Conservation (phyloP, 345 rosid genomes). For the Ricinus communis region DNA sequence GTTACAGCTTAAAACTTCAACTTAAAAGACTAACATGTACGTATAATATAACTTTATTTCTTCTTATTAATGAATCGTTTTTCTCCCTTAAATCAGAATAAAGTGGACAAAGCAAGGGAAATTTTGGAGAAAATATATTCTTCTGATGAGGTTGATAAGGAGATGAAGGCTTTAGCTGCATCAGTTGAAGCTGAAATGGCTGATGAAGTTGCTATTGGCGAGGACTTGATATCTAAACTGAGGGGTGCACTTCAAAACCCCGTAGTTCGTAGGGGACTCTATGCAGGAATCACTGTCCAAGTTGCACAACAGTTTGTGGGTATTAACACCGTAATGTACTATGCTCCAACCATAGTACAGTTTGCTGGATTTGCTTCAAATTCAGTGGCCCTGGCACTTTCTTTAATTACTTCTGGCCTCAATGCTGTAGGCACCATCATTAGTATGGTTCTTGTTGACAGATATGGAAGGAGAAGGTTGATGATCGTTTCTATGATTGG, state of each 20-base stretch:
- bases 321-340: conserved; percentile 94
- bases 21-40: background rate
- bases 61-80: background rate
- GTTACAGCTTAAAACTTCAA: too few relatives aligned
- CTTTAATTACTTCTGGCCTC: conserved; percentile 80
- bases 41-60: too few relatives aligned
- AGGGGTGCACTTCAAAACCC: conserved; percentile 57
- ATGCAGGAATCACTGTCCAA: conserved; percentile 84
- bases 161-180: conserved; percentile 47
- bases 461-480: conserved; percentile 75
- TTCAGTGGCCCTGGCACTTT: conserved; percentile 72
- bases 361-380: conserved; percentile 92
- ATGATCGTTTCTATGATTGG: conserved; percentile 84
- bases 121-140: conserved; percentile 68
- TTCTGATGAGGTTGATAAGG: conserved; percentile 56
- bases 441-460: conserved; percentile 77
- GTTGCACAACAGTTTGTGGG: conserved; percentile 95
- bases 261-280: conserved; percentile 69
- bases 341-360: conserved; percentile 86
- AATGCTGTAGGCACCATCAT: conserved; percentile 72
- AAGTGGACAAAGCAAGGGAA: conserved; percentile 54
- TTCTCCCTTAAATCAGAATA: conserved; percentile 26
- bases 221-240: conserved; percentile 44
- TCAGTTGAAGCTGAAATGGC: conserved; percentile 72
- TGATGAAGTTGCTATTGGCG: conserved; percentile 48